These are phyloP conservation scores for Dryadomyces quercivorus DNA, from an alignment of 2,329 filamentous ascomycete genomes.

Conservation along the genomic window DNA sequence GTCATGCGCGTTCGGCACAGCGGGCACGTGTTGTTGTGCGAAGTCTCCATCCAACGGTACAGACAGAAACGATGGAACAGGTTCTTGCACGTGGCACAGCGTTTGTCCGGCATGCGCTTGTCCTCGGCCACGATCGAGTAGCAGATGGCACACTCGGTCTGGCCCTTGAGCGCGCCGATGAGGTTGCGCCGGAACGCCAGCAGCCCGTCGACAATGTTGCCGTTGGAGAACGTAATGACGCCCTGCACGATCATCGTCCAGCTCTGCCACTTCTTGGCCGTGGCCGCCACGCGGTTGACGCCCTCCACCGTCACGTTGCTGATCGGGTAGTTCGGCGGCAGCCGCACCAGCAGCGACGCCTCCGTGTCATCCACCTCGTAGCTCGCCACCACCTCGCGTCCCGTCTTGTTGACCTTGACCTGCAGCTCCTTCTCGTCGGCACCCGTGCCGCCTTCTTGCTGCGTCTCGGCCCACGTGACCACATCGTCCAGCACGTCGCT, in stretches of 20 bases:
- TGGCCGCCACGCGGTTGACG: conserved; percentile 73
- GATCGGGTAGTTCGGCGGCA: conserved; percentile 75
- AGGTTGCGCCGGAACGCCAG: conserved; percentile 80
- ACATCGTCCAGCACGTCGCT: conserved; percentile 55
- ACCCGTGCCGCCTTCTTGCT: conserved; percentile 24
- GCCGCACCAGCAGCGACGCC: conserved; percentile 67
- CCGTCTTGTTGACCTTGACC: conserved; percentile 60
- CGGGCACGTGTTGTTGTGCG: conserved; percentile 83
- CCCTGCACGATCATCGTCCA: conserved; percentile 85
- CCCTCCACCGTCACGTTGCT: conserved; percentile 65
- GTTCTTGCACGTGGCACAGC: conserved; percentile 86
- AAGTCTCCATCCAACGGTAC: conserved; percentile 95
- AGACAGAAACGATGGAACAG: conserved; percentile 81
- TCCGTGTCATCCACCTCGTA: conserved; percentile 83
- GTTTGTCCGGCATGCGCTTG: conserved; percentile 82
- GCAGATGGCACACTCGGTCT: conserved; percentile 92
- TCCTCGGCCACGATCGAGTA: conserved; percentile 88
- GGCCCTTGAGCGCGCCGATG: conserved; percentile 75
- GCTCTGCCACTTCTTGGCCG: conserved; percentile 82
- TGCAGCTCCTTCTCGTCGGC: conserved; percentile 41
- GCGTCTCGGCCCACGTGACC: conserved; percentile 47
- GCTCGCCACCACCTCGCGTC: conserved; percentile 66
- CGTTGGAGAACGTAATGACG: conserved; percentile 88
- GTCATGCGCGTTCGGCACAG: conserved; percentile 83
- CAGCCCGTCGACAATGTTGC: conserved; percentile 77